Evolutionary conservation across 176 grass and related monocot genomes (phyloP), one percentile per base, ranked within the genome.

Genomic region (Triticum monococcum): DNA sequence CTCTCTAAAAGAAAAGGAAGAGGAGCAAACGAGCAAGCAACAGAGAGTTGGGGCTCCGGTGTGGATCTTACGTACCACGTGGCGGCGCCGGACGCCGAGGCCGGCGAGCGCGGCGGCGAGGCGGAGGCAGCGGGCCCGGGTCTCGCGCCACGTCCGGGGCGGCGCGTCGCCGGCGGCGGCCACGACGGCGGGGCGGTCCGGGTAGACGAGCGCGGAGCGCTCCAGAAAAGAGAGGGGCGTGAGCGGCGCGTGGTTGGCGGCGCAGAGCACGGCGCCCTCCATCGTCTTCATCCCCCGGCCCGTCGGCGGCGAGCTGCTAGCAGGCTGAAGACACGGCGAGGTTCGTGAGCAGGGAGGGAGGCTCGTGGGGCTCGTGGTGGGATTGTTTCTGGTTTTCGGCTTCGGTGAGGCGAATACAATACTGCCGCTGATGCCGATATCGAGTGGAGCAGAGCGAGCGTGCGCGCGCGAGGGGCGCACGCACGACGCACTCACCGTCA

Each of bases 171-270:
- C 65, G 35, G 89, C 35, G 68, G 81, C 70, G 65, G 40, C 3
- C 1, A 86, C 70, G 79, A 86, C 6, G 80, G 90, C 85, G 32
- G 91, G 83, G 63, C 89, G 83, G 64, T 93, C 77, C 5, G 87
- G 83, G 77, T 93, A 98, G n/a, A 98, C 93, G 76, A 93, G 67
- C 32, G 96, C 93, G 7, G 91, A 37, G 8, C 96, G 93, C 57
- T 95, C 88, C 13, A 98, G 78, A 79, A 98, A 98, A 84, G 88
- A 94, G 57, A 98, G 85, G 56, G 96, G 96, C 33, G 96, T 92
- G 54, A 98, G 96, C 31, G 96, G 96, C 57, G 88, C 81, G 82
- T 98, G 86, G 91, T 98, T 98, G 30, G 96, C 93, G 20, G 89
- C 46, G 81, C 87, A 92, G 38, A 75, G 79, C 65, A 92, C 75